Conservation (phyloP, 495 filamentous ascomycete species). For the Jackrogersella multiformis region DNA sequence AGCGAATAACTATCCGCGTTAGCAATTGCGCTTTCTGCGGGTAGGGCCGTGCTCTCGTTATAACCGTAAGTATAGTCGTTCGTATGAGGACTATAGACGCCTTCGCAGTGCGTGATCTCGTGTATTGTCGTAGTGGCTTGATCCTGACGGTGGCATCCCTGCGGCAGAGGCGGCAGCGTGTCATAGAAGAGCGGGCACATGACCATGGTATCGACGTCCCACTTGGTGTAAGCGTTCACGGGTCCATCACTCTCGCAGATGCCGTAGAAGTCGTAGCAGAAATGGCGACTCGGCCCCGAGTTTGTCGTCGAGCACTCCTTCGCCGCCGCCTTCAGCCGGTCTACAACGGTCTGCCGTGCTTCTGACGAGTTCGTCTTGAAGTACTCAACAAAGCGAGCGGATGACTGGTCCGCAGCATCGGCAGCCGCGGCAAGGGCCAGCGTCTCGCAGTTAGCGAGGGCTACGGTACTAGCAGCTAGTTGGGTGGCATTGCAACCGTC, state of each 20-base stretch:
- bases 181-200: conserved; percentile 37
- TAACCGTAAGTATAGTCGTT: conserved; percentile 66
- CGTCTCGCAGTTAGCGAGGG: conserved; percentile 21
- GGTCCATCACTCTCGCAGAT: conserved; percentile 28
- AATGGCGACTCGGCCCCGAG: conserved; percentile 17
- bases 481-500: conserved; percentile 26
- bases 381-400: conserved; percentile 34
- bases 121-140: conserved; percentile 68
- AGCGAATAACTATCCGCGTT: conserved; percentile 71
- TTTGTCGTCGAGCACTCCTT: conserved; percentile 31
- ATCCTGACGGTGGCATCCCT: conserved; percentile 63
- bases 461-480: conserved; percentile 21
- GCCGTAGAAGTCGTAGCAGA: conserved; percentile 24
- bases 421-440: conserved; percentile 22
- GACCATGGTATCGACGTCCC: conserved; percentile 21
- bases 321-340: conserved; percentile 21
- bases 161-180: conserved; percentile 56
- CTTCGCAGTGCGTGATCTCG: conserved; percentile 66
- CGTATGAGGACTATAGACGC: conserved; percentile 55
- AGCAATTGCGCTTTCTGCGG: conserved; percentile 52
- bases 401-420: conserved; percentile 25
- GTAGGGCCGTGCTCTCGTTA: conserved; percentile 54
- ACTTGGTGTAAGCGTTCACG: conserved; percentile 32
- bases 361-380: conserved; percentile 31
- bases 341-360: conserved; percentile 22